phyloP scores from a whole-genome alignment of 352 stramenopile genomes.

The Phytophthora brassicae region DNA sequence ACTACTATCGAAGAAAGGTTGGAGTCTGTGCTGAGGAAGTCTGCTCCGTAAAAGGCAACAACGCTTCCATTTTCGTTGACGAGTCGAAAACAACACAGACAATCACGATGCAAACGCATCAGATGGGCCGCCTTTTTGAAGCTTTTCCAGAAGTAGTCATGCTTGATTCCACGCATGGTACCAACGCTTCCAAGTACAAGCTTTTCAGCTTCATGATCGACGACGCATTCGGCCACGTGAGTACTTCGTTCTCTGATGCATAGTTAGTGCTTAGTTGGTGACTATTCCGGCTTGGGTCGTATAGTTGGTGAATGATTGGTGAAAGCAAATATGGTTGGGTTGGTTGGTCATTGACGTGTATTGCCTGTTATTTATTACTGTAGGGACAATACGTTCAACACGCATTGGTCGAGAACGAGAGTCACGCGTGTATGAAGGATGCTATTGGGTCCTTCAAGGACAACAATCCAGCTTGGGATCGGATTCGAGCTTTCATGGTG shows the following conservation, averaged over 20 bases:
- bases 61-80: neutral
- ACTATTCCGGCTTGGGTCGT: too few species aligned
- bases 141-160: too few species aligned
- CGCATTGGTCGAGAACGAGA: too few species aligned
- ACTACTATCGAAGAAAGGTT: neutral
- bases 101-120: neutral
- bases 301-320: neutral
- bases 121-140: neutral
- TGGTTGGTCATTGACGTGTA: neutral
- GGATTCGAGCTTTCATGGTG: neutral
- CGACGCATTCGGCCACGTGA: conserved; percentile 1
- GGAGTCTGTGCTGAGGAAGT: neutral
- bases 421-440: neutral
- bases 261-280: too few species aligned
- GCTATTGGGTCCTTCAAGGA: neutral
- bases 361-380: neutral
- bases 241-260: neutral
- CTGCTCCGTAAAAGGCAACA: neutral
- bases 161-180: too few species aligned
- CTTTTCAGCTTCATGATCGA: too few species aligned
- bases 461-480: neutral
- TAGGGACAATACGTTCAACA: neutral
- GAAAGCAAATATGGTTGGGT: too few species aligned
- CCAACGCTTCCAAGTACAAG: too few species aligned
- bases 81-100: neutral